Evolutionary conservation across 148 eudicot genomes (phyloP).

Genomic region (Diospyros lotus): DNA sequence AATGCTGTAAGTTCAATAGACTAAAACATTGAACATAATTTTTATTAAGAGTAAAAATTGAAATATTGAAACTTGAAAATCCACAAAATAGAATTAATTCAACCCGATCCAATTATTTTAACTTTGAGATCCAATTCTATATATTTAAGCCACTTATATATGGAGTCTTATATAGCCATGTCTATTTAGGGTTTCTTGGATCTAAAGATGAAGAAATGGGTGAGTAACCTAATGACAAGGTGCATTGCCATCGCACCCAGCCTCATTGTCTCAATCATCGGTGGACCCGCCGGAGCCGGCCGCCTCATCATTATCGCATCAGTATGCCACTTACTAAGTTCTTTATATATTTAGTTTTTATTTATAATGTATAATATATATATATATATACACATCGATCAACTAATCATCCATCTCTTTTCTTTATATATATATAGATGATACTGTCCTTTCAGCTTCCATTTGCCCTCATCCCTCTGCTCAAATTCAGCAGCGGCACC

Average conservation of each 20-base stretch:
- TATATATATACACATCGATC: not conserved
- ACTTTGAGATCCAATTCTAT: too few species aligned
- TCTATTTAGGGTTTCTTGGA: slow-evolving; percentile 62
- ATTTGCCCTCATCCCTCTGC: slow-evolving; percentile 74
- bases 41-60: too few species aligned
- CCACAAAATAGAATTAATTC: too few species aligned
- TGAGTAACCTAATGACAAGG: slow-evolving; percentile 64
- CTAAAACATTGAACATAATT: too few species aligned
- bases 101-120: too few species aligned
- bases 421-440: slow-evolving; percentile 38
- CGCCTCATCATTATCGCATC: slow-evolving; percentile 72
- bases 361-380: not conserved
- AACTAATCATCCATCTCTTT: not conserved
- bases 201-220: slow-evolving; percentile 66
- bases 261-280: slow-evolving; percentile 60
- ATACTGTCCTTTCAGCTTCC: slow-evolving; percentile 80
- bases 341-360: not conserved
- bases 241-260: slow-evolving; percentile 69
- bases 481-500: slow-evolving; percentile 67
- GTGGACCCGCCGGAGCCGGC: slow-evolving; percentile 72
- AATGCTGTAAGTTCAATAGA: too few species aligned
- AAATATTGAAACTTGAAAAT: too few species aligned
- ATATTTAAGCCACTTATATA: too few species aligned
- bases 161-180: too few species aligned
- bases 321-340: slow-evolving; percentile 23